A percentile compares a stretch with the other conserved stretches of the same genome.
phyloP scores from a whole-genome alignment of 2,329 filamentous ascomycete genomes.

The Xylariales sp. region DNA sequence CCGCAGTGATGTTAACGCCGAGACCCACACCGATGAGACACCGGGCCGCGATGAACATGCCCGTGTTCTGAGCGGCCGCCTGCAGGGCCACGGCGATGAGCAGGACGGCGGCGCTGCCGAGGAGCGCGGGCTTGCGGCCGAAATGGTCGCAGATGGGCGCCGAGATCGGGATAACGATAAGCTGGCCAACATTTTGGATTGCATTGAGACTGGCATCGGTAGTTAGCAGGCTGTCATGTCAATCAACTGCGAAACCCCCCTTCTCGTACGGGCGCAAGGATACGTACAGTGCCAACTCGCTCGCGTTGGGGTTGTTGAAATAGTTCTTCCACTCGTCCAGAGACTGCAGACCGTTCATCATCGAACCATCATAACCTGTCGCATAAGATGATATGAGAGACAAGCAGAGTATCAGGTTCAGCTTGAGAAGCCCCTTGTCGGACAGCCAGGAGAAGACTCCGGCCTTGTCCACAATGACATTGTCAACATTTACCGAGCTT shows the following conservation, averaged over 20 bases:
- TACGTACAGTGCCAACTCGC: slow-evolving; percentile 30
- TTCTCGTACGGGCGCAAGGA: too few species aligned
- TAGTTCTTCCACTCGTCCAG: slow-evolving; percentile 34
- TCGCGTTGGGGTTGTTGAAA: slow-evolving; percentile 31
- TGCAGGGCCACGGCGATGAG: slow-evolving; percentile 23
- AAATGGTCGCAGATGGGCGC: slow-evolving; percentile 30
- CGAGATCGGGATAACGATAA: slow-evolving; percentile 30
- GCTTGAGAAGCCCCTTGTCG: slow-evolving; percentile 15
- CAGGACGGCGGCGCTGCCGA: slow-evolving; percentile 24
- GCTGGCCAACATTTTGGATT: slow-evolving; percentile 32
- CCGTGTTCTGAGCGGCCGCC: slow-evolving; percentile 12
- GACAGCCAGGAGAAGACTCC: slow-evolving; percentile 13
- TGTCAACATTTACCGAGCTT: too few species aligned
- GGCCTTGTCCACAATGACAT: too few species aligned
- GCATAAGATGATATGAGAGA: slow-evolving; percentile 20
- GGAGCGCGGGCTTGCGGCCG: slow-evolving; percentile 30
- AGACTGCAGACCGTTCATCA: slow-evolving; percentile 40
- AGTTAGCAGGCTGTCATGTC: too few species aligned
- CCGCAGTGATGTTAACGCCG: slow-evolving; percentile 16
- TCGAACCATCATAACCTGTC: slow-evolving; percentile 26
- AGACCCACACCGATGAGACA: slow-evolving; percentile 20
- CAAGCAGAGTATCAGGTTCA: slow-evolving; percentile 16
- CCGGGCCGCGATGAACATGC: slow-evolving; percentile 19
- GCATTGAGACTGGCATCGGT: too few species aligned
- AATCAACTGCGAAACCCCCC: too few species aligned